Evolutionary conservation across 768 basidiomycete species (phyloP), one percentile per base, ranked within the genome.

Genomic region (Filobasidium floriforme): DNA sequence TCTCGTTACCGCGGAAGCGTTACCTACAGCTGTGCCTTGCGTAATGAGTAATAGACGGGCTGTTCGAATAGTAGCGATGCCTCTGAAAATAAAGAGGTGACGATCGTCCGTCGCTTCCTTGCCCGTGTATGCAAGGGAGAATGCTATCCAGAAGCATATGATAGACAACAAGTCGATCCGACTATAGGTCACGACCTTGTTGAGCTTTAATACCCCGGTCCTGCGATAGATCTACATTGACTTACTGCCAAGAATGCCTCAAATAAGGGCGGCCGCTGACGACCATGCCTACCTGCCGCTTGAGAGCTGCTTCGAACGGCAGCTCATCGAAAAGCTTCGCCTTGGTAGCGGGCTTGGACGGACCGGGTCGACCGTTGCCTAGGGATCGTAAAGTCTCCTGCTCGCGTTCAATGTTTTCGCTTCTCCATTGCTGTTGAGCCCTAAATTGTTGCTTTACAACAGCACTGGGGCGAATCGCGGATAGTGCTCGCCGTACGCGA

Each of bases 91-190:
- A 22, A 89, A 93, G 66, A 96, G 83, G 77, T 94, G 92, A 61
- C 85, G 76, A 19, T 68, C 69, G 2, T 75, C 69, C 1, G 86
- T 85, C 11, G 83, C 81, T 79, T 97, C 94, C 28, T 83, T 70
- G 0, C 89, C 89, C 0, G 81, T 70, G n/a, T 83, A 79, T 0
- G 90, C 86, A 63, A 98, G 81, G 0, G 75, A 78, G 74, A 97
- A 93, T 10, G 84, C 82, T 61, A 89, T 83, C 93, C 93, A 98
- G 77, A 92, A 97, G 69, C 85, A 83, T 14, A 88, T 70, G 54
- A 97, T 85, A 0, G 94, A 90, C 52, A 97, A 79, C 69, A 88
- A 85, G 76, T 98, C 94, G 63, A 96, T 88, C 60, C 92, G 81
- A 72, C 85, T 88, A 19, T 11, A 55, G 26, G 9, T n/a, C 1